Evolutionary conservation across 208 protist genomes (phyloP).

Genomic region (Trypanosoma rangeli): DNA sequence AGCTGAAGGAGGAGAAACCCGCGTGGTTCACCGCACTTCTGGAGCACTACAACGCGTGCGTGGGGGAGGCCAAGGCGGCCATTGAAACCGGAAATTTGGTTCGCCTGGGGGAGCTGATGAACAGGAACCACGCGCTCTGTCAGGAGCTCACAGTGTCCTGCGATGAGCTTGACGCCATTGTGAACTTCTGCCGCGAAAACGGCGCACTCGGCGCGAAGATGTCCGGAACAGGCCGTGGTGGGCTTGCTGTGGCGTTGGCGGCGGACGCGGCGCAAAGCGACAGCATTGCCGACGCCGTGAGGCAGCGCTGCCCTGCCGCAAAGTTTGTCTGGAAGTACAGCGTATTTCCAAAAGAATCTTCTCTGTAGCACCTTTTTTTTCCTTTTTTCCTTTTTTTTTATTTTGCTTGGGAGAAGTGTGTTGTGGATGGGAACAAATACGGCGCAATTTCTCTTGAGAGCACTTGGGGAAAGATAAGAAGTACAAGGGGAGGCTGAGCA

Average conservation of each 20-base stretch:
- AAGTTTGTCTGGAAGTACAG: conserved; percentile 82
- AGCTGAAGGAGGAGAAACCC: conserved; percentile 45
- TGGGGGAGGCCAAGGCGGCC: conserved; percentile 38
- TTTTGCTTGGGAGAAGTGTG: too few relatives aligned
- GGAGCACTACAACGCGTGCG: conserved; percentile 42
- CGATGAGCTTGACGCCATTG: conserved; percentile 69
- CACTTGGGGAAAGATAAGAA: too few relatives aligned
- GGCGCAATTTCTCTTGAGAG: too few relatives aligned
- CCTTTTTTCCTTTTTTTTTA: conserved; percentile 3
- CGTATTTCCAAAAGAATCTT: conserved; percentile 25
- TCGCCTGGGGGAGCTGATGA: conserved; percentile 59
- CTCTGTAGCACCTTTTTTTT: background rate
- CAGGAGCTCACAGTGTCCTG: conserved; percentile 62
- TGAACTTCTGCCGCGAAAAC: conserved; percentile 33
- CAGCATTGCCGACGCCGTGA: conserved; percentile 39
- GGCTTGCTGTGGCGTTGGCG: conserved; percentile 67
- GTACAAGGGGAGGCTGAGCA: too few relatives aligned
- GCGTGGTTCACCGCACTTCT: conserved; percentile 45
- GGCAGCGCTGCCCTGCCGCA: conserved; percentile 40
- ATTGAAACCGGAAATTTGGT: conserved; percentile 43
- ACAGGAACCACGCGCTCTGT: conserved; percentile 66
- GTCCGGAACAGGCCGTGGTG: conserved; percentile 78
- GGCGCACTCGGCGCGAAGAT: conserved; percentile 81
- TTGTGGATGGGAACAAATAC: too few relatives aligned
- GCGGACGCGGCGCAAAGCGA: conserved; percentile 35